phyloP scores from a whole-genome alignment of 2,329 filamentous ascomycete genomes.

The Verticillium tricorpus region DNA sequence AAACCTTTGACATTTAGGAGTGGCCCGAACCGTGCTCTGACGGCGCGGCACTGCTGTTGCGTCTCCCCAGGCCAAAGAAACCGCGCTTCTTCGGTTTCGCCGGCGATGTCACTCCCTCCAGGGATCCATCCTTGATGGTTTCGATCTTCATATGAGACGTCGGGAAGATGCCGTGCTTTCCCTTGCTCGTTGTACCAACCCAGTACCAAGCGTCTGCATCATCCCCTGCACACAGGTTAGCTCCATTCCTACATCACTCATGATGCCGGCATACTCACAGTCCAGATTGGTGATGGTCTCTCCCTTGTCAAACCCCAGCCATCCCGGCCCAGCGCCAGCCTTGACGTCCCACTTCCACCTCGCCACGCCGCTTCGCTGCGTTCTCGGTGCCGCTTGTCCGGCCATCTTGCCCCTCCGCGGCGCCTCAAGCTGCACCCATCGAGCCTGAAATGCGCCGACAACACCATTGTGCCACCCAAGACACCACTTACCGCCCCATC shows the following conservation, averaged over 20 bases:
- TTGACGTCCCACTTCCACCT: conserved; percentile 33
- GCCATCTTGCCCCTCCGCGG: conserved; percentile 11
- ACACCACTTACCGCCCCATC: conserved; percentile 30
- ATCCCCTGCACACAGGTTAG: conserved; percentile 25
- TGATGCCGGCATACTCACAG: conserved; percentile 10
- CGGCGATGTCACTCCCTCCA: not conserved
- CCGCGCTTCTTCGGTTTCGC: not conserved
- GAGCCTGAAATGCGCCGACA: conserved; percentile 22
- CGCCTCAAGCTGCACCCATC: conserved; percentile 19
- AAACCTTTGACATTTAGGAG: not conserved
- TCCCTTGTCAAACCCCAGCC: conserved; percentile 34
- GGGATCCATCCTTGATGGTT: conserved; percentile 9
- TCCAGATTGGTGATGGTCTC: conserved; percentile 46
- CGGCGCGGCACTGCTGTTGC: not conserved
- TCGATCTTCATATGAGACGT: conserved; percentile 28
- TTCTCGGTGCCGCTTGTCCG: conserved; percentile 23
- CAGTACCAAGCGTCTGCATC: conserved; percentile 40
- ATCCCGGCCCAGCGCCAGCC: conserved; percentile 18
- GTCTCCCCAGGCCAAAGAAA: not conserved
- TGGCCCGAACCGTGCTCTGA: not conserved
- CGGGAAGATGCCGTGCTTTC: conserved; percentile 34
- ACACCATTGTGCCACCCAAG: conserved; percentile 27
- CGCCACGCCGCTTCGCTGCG: conserved; percentile 35
- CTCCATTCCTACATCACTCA: not conserved
- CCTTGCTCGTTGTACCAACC: conserved; percentile 31